A percentile compares a stretch with the other conserved stretches of the same genome.
Conservation (phyloP, 345 rosid genomes). For the Corymbia maculata region DNA sequence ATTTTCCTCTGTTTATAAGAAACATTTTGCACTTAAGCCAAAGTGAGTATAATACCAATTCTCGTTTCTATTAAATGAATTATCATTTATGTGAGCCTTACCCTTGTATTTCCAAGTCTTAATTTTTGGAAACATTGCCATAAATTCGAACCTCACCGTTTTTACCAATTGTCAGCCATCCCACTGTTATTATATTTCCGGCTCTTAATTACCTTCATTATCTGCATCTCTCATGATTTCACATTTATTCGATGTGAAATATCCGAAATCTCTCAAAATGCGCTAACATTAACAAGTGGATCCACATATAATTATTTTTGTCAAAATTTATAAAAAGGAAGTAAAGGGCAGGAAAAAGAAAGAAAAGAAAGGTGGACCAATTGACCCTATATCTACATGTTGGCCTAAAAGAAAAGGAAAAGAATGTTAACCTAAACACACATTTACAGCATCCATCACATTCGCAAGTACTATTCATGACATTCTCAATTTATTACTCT, state of each 20-base stretch:
- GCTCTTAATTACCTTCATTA: background rate
- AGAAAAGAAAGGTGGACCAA: background rate
- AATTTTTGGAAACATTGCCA: background rate
- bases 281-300: background rate
- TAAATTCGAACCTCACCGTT: rapidly evolving
- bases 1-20: background rate
- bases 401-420: background rate
- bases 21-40: too few relatives aligned
- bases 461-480: background rate
- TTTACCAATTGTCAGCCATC: background rate
- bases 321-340: background rate
- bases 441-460: background rate
- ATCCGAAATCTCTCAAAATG: background rate
- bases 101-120: background rate
- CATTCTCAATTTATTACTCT: background rate
- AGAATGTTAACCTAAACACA: background rate
- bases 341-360: background rate
- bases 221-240: background rate
- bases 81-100: background rate
- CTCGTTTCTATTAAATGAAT: too few relatives aligned
- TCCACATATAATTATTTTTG: background rate
- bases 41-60: too few relatives aligned
- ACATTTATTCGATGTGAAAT: background rate
- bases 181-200: background rate
- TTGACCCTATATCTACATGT: background rate